Evolutionary conservation across 1,139 yeast species (phyloP), one percentile per base, ranked within the genome.

Genomic region (Saccharomyces pastorianus): DNA sequence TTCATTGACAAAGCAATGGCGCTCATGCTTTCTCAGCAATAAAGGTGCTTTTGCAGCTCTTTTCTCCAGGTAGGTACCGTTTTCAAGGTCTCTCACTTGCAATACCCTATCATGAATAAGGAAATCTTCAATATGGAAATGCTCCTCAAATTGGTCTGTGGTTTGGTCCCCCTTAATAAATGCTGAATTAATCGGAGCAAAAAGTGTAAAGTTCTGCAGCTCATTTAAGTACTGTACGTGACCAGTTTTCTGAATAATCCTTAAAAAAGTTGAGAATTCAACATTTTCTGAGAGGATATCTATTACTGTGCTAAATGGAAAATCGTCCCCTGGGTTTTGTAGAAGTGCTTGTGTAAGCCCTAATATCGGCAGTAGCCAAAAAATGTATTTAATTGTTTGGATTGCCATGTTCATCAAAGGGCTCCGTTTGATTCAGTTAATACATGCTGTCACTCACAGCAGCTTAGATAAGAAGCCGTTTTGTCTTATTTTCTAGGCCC

Each of bases 141-240:
- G 25, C 6, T 54, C 47, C 4, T 41, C 26, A 2, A 50, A 42
- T 2, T 41, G 32, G 7, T 5, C 52, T 57, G 47, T 68, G 65
- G 65, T 70, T 20, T 63, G 51, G 13, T 59, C 63, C 20, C 53
- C 61, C 26, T 60, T 65, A 14, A 73, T 76, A 69, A 87, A 90
- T 0, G 96, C 97, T 62, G 86, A 83, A 70, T 91, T 89, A 20
- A 88, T 79, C 0, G 98, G 97, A 0, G 97, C 97, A 49, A 89
- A 68, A 20, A 91, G 71, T 0, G 98, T 89, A 52, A 85, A 78
- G 66, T 90, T 86, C 41, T 75, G 73, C 58, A 86, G 70, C 41
- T 74, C 73, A 67, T 89, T 91, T 51, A 93, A 69, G 34, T 73
- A 70, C 1, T 95, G 95, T 1, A 93, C 74, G 58, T 87, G 71